These are phyloP conservation scores for Aurinia saxatilis DNA, from an alignment of 345 rosid genomes.

Conservation along the genomic window DNA sequence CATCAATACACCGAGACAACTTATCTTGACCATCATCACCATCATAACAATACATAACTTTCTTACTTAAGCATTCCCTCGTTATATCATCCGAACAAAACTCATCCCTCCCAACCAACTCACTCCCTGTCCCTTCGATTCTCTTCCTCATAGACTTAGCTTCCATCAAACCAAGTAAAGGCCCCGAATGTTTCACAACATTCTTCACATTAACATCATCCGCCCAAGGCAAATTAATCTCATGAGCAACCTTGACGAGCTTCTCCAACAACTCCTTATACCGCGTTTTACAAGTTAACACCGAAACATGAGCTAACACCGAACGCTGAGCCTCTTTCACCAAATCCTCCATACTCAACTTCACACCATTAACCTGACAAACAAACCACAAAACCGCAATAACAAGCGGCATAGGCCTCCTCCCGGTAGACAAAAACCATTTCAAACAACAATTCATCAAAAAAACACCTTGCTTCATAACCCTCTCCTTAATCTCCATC, in stretches of 20 bases:
- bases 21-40: constrained; percentile 10
- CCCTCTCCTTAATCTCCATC: constrained; percentile 33
- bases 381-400: constrained; percentile 66
- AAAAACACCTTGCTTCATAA: constrained; percentile 63
- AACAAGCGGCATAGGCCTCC: constrained; percentile 72
- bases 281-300: constrained; percentile 40
- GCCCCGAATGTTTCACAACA: constrained; percentile 48
- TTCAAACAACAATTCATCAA: constrained; percentile 63
- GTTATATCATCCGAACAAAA: constrained; percentile 28
- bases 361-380: constrained; percentile 47
- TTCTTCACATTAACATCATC: constrained; percentile 66
- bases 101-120: background rate
- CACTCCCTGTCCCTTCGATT: background rate
- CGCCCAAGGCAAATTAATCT: constrained; percentile 64
- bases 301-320: no score
- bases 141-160: constrained; percentile 47
- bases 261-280: constrained; percentile 56
- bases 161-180: constrained; percentile 66
- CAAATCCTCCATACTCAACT: constrained; percentile 44
- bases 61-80: constrained; percentile 44
- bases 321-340: constrained; percentile 32
- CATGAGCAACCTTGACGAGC: constrained; percentile 60
- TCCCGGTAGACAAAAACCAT: constrained; percentile 71
- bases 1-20: constrained; percentile 30
- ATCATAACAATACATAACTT: constrained; percentile 26